Evolutionary conservation across 2,329 filamentous ascomycete genomes (phyloP), one percentile per base, ranked within the genome.

Genomic region (Thielaviopsis musarum): DNA sequence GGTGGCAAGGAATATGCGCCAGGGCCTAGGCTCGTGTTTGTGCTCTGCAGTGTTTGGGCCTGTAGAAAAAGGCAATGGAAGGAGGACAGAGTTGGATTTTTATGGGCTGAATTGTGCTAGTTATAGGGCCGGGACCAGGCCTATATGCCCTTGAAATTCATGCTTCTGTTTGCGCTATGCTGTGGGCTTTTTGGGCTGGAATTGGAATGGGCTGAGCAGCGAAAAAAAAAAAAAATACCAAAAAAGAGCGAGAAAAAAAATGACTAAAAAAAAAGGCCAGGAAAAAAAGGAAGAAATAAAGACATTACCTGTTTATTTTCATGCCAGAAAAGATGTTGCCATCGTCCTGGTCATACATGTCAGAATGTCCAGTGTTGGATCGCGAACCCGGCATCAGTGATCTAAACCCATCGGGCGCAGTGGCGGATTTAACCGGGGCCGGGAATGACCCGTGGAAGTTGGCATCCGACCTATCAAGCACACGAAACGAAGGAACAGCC

Each of bases 271-370:
- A 6, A 52, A 49, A 10, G 12, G 55, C 52, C 41, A 54, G 17
- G 19, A 30, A 10, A 52, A 28, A 24, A 38, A 54, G 59, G 59
- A 21, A 49, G 26, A 58, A 19, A 52, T 57, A 56, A 58, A 63
- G 60, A 62, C 75, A 78, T 66, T 74, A 82, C 79, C 79, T 76
- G 62, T 75, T 78, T 30, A 69, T 68, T 65, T 81, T 80, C 59
- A 79, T 68, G 53, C 77, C 77, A 21, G 77, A 74, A 67, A 83
- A 82, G 64, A 82, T 75, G 66, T 82, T 82, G 64, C 81, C 77
- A 26, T 75, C 74, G 49, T 76, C 66, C 21, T 72, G 63, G 38
- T 74, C 69, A 17, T 68, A 62, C 38, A 69, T 64, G 54, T 69
- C 72, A 26, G 68, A 66, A 62, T 70, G 67, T 34, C 67, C 68